A percentile compares a stretch with the other conserved stretches of the same genome.
Evolutionary conservation across 108 stramenopile genomes (phyloP).

Genomic region (Skeletonema costatum): DNA sequence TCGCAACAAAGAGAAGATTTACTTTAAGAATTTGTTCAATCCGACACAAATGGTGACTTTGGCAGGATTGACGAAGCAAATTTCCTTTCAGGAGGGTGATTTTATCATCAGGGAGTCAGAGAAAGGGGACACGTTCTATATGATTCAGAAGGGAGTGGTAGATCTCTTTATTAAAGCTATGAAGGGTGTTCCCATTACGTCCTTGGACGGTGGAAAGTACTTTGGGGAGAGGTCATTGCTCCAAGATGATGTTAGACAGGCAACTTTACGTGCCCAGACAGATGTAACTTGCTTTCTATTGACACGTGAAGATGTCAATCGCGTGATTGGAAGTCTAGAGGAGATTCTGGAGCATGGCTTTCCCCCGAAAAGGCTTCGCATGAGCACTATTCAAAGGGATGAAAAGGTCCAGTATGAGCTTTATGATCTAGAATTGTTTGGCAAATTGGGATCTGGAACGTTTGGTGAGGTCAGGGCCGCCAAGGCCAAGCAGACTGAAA

Average conservation of each 20-base stretch:
- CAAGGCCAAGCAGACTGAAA: conserved; percentile 33
- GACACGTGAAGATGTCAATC: conserved; percentile 53
- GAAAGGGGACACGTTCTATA: conserved; percentile 64
- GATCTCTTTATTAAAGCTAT: conserved; percentile 30
- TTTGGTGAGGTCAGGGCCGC: conserved; percentile 43
- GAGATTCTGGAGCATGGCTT: conserved; percentile 35
- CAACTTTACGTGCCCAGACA: conserved; percentile 45
- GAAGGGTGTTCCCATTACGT: conserved; percentile 22
- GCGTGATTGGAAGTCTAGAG: conserved; percentile 59
- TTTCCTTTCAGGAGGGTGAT: conserved; percentile 42
- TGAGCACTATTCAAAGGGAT: neutral
- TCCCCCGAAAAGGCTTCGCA: neutral
- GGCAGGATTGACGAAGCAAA: conserved; percentile 47
- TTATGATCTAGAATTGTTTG: conserved; percentile 23
- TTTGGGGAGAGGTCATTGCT: conserved; percentile 56
- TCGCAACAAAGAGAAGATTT: conserved; percentile 3
- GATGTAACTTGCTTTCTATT: conserved; percentile 37
- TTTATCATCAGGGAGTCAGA: conserved; percentile 76
- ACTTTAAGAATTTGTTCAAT: conserved; percentile 27
- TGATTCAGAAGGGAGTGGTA: conserved; percentile 52
- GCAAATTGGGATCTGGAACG: conserved; percentile 32
- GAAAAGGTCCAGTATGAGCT: conserved; percentile 26
- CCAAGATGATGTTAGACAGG: conserved; percentile 31
- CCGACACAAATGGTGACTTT: conserved; percentile 41
- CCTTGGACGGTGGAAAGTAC: conserved; percentile 24